phyloP scores from a whole-genome alignment of 768 basidiomycete species.

The Holtermanniella nyarrowii region DNA sequence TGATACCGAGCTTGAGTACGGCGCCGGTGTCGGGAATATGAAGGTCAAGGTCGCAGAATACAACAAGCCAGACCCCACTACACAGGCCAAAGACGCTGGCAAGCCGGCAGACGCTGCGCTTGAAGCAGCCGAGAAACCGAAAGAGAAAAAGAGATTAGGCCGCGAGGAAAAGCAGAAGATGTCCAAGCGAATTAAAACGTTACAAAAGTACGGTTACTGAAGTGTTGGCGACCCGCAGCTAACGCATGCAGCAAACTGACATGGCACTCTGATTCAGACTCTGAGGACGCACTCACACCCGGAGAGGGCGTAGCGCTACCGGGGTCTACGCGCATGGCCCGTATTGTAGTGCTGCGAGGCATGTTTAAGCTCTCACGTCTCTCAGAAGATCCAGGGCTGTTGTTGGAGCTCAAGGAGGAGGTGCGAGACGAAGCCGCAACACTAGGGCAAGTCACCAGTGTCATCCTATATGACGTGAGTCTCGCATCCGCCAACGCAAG shows the following conservation, averaged over 20 bases:
- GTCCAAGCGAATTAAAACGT: slow-evolving; percentile 35
- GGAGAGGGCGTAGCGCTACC: slow-evolving; percentile 20
- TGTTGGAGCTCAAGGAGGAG: slow-evolving; percentile 91
- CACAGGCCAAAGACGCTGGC: slow-evolving; percentile 51
- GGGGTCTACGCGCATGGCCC: slow-evolving; percentile 49
- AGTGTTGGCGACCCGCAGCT: slow-evolving; percentile 6
- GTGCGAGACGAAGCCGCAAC: slow-evolving; percentile 85
- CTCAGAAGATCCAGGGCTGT: slow-evolving; percentile 68
- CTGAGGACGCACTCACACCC: slow-evolving; percentile 47
- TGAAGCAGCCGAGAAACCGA: slow-evolving; percentile 3
- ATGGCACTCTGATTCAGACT: slow-evolving; percentile 91
- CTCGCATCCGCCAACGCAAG: neutral
- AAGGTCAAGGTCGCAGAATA: slow-evolving; percentile 39
- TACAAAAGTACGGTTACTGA: slow-evolving; percentile 46
- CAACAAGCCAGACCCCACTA: slow-evolving; percentile 44
- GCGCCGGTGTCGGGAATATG: slow-evolving; percentile 51
- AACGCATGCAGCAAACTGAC: slow-evolving; percentile 88
- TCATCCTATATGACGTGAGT: slow-evolving; percentile 86
- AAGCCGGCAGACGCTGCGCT: slow-evolving; percentile 1
- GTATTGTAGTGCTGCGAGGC: slow-evolving; percentile 81
- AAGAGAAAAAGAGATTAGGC: slow-evolving; percentile 41
- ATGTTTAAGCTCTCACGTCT: slow-evolving; percentile 87
- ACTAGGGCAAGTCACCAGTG: slow-evolving; percentile 89
- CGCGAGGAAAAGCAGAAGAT: slow-evolving; percentile 38
- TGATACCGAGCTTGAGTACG: slow-evolving; percentile 79